Base-by-base conservation (phyloP, 129 eudicot genomes). In the Centrapalus pauciflorus region DNA sequence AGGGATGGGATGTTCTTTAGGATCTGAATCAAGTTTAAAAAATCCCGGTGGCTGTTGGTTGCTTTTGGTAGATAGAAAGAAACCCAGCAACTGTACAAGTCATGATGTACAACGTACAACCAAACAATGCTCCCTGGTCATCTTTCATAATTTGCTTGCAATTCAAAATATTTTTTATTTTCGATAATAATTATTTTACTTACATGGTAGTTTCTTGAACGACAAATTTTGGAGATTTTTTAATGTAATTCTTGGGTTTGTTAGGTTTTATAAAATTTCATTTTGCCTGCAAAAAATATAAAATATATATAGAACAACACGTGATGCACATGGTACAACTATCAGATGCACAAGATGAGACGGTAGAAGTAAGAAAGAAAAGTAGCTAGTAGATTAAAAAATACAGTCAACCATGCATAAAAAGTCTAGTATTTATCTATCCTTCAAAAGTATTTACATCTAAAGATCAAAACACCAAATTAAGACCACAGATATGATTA, bases 371-470 rank as follows among this genome's bases (percentile, higher is more conserved):
- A 50, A 21, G 10, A 3, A 21, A 21, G 9, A 13, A 1, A 20
- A 50, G 3, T 56, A 56, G 38, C 29, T 4, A 56, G n/a, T n/a
- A 56, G 6, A 4, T 56, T 13, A 4, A 29, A 35, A 25, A 37
- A 1, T 14, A 37, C 4, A 16, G 7, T 45, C 52, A 45, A 45
- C 52, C 23, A 45, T 45, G 23, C n/a, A 45, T 13, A 19, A 3
- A 3, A 45, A 14, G 20, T 45, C n/a, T n/a, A n/a, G n/a, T n/a
- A n/a, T n/a, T n/a, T 29, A 56, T 74, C 63, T 27, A 61, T 61
- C 61, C 67, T 11, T 56, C 51, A 46, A 74, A 66, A 66, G 33
- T 73, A 73, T 63, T 26, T 74, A 73, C 73, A 74, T 55, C 73
- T 55, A 56, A 66, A 65, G 12, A 55, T 20, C 57, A 64, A 73